Base-by-base conservation (phyloP, 805 yeast species). In the Kodamaea lidongshanica region DNA sequence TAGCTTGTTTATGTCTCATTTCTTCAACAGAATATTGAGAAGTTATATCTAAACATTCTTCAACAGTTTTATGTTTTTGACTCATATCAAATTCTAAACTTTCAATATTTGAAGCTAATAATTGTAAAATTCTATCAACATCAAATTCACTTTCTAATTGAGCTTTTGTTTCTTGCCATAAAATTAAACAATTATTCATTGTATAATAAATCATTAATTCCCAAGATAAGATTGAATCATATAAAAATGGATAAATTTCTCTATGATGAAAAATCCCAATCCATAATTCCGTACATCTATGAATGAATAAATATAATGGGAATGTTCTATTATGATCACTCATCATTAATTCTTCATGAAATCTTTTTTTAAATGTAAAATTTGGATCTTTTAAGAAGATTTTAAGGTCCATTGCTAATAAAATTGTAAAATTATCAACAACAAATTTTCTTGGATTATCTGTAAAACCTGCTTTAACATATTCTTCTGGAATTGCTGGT, bases 161-260 rank as follows among this genome's bases (percentile, higher is more conserved):
- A 1, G 85, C 79, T 21, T 63, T 62, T 1, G 88, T 72, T 28
- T 66, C 72, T 38, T 70, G 72, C 89, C 92, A 82, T 24, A 79
- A 58, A 23, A 67, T 65, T 41, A 80, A 57, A 32, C 78, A 65
- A 37, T 72, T 71, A 21, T 66, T 61, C 70, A 80, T 70, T 12
- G 78, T 64, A 19, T 65, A 59, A 45, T 69, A 75, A 29, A 74
- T 72, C 45, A 82, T 54, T 15, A 69, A 42, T 32, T 71, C 78
- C 65, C 79, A 73, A 29, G 64, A 56, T 37, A 65, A 66, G 24
- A 70, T 57, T 13, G 62, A 54, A 10, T 50, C 48, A 24, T 55
- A 58, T 25, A 76, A 51, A 14, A 48, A 50, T 1, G 70, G 67
- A 42, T 59, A 64, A 12, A 33, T 31, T 7, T 41, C 41, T 18